Conservation (phyloP, 805 yeast species). For the Cyberlindnera japonica region DNA sequence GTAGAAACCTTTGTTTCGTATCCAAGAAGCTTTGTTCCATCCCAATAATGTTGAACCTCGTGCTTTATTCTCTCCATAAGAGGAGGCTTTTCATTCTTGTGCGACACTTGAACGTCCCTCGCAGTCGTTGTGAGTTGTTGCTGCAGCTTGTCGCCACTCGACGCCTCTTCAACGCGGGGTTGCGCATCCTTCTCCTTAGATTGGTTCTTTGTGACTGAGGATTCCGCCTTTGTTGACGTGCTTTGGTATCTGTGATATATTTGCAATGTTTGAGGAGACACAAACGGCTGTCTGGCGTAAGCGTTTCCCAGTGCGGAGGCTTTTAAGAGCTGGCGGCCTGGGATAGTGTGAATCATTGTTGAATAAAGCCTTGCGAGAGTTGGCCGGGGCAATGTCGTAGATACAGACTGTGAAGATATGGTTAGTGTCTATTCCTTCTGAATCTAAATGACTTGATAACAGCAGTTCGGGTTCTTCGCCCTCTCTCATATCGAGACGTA, state of each 20-base stretch:
- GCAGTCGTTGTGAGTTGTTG: neutral
- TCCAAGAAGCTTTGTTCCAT: conserved; percentile 91
- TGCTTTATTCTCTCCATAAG: conserved; percentile 85
- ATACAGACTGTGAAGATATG: no score
- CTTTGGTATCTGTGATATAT: neutral
- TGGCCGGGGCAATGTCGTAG: no score
- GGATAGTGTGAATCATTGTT: neutral
- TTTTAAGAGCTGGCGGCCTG: neutral
- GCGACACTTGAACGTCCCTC: neutral
- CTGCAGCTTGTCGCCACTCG: neutral
- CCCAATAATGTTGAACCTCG: conserved; percentile 91
- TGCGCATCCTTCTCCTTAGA: neutral
- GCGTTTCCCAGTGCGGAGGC: neutral
- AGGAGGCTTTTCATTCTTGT: conserved; percentile 42
- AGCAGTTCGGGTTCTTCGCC: no score
- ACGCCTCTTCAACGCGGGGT: neutral
- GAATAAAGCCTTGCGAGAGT: no score
- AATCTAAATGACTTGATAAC: no score
- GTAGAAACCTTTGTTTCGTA: conserved; percentile 83
- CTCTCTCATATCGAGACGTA: no score
- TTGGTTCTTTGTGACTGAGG: neutral
- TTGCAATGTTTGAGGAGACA: neutral
- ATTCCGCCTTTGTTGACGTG: neutral
- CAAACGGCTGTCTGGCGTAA: neutral
- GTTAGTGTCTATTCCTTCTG: no score